Conservation (phyloP, 1,284 basidiomycete genomes). For the Xerocomus minutiporus region DNA sequence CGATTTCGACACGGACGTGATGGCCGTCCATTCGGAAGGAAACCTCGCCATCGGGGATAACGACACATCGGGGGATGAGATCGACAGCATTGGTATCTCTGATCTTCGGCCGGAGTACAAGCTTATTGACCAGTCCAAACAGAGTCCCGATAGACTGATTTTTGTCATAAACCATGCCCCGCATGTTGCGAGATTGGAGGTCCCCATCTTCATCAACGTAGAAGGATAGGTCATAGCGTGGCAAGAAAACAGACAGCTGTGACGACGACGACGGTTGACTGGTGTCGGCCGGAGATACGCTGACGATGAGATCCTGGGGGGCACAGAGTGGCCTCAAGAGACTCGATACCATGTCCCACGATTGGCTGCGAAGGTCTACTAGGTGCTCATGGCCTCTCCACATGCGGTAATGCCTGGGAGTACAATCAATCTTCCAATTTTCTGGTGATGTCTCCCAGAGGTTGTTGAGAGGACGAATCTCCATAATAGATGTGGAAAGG, state of each 20-base stretch:
- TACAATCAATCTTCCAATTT: conserved; percentile 20
- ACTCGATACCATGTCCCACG: conserved; percentile 24
- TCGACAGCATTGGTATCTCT: not conserved
- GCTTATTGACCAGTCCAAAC: conserved; percentile 33
- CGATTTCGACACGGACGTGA: conserved; percentile 28
- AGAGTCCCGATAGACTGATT: conserved; percentile 23
- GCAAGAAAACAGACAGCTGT: conserved; percentile 35
- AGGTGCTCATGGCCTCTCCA: conserved; percentile 15
- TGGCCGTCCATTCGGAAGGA: conserved; percentile 21
- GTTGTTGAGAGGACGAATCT: conserved; percentile 33
- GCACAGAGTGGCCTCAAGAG: conserved; percentile 29
- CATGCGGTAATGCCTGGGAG: conserved; percentile 6
- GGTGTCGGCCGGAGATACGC: not conserved
- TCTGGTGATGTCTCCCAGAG: conserved; percentile 23
- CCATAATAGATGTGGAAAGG: conserved; percentile 26
- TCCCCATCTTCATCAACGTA: conserved; percentile 19
- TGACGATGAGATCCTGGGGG: conserved; percentile 27
- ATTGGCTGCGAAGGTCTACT: not conserved
- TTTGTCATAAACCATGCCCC: conserved; percentile 23
- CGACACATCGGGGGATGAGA: conserved; percentile 23
- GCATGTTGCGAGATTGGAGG: conserved; percentile 4
- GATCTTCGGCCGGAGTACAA: conserved; percentile 34
- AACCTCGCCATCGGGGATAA: conserved; percentile 39
- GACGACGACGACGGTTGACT: conserved; percentile 3
- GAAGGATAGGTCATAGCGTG: conserved; percentile 39